Evolutionary conservation across 78 protist genomes (phyloP).

Genomic region (Cavenderia fasciculata): DNA sequence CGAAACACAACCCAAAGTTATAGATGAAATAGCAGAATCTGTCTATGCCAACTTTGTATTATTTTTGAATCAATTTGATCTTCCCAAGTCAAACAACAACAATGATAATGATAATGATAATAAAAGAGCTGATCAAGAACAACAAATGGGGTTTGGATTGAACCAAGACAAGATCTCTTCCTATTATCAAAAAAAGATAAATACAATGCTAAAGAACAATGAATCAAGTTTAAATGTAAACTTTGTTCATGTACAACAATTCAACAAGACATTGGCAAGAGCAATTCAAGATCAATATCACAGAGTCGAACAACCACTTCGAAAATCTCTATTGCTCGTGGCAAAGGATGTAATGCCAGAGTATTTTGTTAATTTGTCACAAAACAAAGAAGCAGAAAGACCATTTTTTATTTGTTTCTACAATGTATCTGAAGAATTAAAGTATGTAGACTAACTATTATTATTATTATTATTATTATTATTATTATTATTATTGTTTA

Average conservation of each 20-base stretch:
- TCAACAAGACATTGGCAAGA: constrained; percentile 4
- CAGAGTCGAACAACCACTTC: background rate
- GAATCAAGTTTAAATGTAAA: constrained; percentile 38
- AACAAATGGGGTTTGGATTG: background rate
- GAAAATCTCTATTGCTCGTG: background rate
- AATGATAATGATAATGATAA: background rate
- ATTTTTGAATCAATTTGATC: background rate
- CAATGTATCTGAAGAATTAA: constrained; percentile 9
- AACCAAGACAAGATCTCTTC: background rate
- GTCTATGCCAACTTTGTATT: background rate
- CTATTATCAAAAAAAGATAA: constrained; percentile 1
- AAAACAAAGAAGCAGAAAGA: background rate
- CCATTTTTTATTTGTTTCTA: constrained; percentile 14
- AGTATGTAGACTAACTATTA: too few relatives aligned
- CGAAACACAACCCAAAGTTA: background rate
- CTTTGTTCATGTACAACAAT: constrained; percentile 11
- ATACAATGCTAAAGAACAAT: constrained; percentile 19
- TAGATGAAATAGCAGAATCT: constrained; percentile 6
- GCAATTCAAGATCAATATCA: constrained; percentile 3
- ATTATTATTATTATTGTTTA: too few relatives aligned
- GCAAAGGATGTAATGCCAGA: background rate
- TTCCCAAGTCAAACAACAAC: background rate
- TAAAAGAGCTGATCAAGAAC: background rate
- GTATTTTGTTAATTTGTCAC: too few relatives aligned
- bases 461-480: too few relatives aligned